Base-by-base conservation (phyloP, 2,329 filamentous ascomycete species). In the Curvularia eragrostidis region DNA sequence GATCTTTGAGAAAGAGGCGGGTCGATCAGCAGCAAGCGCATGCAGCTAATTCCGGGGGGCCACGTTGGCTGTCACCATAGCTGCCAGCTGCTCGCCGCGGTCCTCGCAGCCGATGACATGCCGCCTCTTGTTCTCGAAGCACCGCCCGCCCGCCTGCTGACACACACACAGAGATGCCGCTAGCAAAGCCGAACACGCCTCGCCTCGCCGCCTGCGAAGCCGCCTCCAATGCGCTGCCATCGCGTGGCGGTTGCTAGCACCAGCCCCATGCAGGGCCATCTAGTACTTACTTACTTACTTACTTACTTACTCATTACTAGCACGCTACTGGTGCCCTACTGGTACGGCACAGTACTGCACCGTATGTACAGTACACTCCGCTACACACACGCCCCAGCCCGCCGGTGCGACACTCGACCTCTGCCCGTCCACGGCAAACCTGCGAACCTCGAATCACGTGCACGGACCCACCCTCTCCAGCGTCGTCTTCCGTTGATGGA, bases 1-100 rank as follows among this genome's bases (percentile, higher is more conserved):
- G 72, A 75, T 75, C 72, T 70, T 52, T 71, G 55, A 59, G 57
- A 63, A 62, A 69, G 66, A 73, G 67, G 71, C 73, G 73, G 73
- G 74, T 75, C 74, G 74, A 76, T 76, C 74, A 75, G 66, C 65
- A 48, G 69, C 73, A 73, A 75, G 71, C 69, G 72, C 64, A 70
- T 75, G 72, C 73, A 75, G 70, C 72, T 72, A 73, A 74, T 55
- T 69, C 74, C 70, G 70, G 73, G 73, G 64, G 70, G 72, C 74
- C 74, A 75, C 73, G 73, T 75, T 76, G 68, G 67, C 61, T 67
- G 67, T 67, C 63, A 54, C 57, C 66, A n/a, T 26, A 3, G 24
- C 24, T 26, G 24, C 24, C 7, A 3, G 24, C 18, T 15, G 58
- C 62, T 53, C 53, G 48, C 50, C 39, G 36, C 50, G n/a, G n/a